A percentile compares a stretch with the other conserved stretches of the same genome.
phyloP scores from a whole-genome alignment of 2,329 filamentous ascomycete genomes.

The Curvularia sp. region DNA sequence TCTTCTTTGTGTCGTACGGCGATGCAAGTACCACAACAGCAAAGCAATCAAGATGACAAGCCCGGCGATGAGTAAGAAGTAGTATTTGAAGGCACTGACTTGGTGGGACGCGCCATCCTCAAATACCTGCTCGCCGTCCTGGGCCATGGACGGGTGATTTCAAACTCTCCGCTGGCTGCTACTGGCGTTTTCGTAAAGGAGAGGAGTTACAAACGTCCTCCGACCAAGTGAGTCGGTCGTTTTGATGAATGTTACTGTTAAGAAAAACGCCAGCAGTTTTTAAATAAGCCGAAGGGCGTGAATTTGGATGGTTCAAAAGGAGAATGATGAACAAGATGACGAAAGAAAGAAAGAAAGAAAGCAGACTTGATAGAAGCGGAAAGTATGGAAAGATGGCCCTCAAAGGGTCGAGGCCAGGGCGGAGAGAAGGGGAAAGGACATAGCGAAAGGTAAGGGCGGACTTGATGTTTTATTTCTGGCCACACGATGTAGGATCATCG shows the following conservation, averaged over 20 bases:
- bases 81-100: slow-evolving; percentile 53
- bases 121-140: not conserved
- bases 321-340: not conserved
- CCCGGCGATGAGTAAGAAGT: slow-evolving; percentile 65
- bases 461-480: not conserved
- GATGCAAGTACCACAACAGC: slow-evolving; percentile 54
- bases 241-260: not conserved
- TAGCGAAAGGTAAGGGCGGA: not conserved
- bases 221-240: not conserved
- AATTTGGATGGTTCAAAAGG: not conserved
- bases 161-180: not conserved
- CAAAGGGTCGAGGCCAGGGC: not conserved
- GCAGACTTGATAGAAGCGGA: not conserved
- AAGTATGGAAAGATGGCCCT: not conserved
- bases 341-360: not conserved
- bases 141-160: not conserved
- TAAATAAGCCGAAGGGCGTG: not conserved
- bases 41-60: slow-evolving; percentile 54
- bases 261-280: not conserved
- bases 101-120: not conserved
- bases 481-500: slow-evolving; percentile 1
- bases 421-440: not conserved
- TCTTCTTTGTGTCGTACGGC: slow-evolving; percentile 50
- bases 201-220: not conserved
- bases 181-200: not conserved